Conservation (phyloP, 257 asterid genomes). For the Fraxinus quadrangulata region DNA sequence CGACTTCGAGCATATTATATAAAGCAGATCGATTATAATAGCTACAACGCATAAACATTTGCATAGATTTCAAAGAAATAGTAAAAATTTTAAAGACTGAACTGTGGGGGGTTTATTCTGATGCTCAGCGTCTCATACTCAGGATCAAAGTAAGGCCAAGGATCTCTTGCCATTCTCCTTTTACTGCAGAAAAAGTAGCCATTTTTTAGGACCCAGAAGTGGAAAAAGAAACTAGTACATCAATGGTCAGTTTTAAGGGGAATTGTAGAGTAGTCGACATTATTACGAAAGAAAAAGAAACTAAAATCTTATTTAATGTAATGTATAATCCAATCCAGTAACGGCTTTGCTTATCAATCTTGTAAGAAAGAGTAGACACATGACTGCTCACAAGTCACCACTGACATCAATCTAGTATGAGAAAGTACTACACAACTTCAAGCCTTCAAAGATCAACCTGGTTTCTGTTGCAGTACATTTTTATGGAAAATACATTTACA, state of each 20-base stretch:
- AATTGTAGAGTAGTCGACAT: not conserved
- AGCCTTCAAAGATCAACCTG: constrained; percentile 28
- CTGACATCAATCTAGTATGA: constrained; percentile 24
- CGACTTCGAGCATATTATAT: not conserved
- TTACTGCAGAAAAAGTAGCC: constrained; percentile 40
- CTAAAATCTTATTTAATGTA: not conserved
- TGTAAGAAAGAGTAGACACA: constrained; percentile 12
- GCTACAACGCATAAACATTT: constrained; percentile 11
- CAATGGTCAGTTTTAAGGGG: not conserved
- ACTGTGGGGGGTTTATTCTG: constrained; percentile 99
- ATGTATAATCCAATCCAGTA: not conserved
- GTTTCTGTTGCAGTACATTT: constrained; percentile 36
- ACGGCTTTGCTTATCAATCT: not conserved
- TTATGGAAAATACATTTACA: constrained; percentile 32
- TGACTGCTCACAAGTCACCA: not conserved
- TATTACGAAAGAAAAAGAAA: not conserved
- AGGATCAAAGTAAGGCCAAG: constrained; percentile 97
- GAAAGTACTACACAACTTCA: constrained; percentile 32
- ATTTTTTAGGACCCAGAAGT: not conserved
- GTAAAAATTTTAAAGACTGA: constrained; percentile 26
- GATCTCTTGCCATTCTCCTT: constrained; percentile 56
- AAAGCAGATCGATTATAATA: not conserved
- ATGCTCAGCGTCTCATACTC: constrained; percentile 92
- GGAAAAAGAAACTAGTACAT: not conserved
- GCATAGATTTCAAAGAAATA: constrained; percentile 20